A percentile compares a stretch with the other conserved stretches of the same genome.
Evolutionary conservation across 1,139 yeast species (phyloP).

Genomic region (Saccharomyces hybrid): DNA sequence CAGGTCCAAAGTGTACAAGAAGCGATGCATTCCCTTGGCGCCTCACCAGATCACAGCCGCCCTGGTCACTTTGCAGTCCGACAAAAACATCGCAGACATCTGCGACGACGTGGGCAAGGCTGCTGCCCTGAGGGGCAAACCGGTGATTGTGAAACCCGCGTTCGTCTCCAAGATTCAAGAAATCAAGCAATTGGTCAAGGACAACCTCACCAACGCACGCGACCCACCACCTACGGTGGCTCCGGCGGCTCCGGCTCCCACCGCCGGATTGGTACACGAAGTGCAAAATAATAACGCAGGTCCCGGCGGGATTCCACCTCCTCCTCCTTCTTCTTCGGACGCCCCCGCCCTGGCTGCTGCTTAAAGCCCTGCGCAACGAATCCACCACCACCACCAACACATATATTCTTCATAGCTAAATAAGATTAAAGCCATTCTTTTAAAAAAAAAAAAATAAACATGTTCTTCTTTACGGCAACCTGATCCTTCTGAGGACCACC

Average conservation of each 20-base stretch:
- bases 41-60: constrained; percentile 39
- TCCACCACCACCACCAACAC: neutral
- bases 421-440: neutral
- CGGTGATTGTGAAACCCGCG: constrained; percentile 37
- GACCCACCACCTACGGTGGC: constrained; percentile 2
- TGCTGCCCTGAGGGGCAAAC: neutral
- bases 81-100: constrained; percentile 39
- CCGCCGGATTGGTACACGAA: neutral
- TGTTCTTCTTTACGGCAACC: neutral
- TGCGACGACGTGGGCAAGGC: constrained; percentile 30
- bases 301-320: neutral
- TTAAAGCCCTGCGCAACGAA: neutral
- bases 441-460: neutral
- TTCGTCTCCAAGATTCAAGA: constrained; percentile 37
- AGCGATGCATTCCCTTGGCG: constrained; percentile 26
- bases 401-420: neutral
- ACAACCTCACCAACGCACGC: constrained; percentile 2
- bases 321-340: neutral
- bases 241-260: constrained; percentile 3
- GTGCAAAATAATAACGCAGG: neutral
- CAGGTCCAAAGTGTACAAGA: constrained; percentile 31
- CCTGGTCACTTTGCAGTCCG: constrained; percentile 43
- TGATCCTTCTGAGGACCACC: neutral
- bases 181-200: constrained; percentile 34
- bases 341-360: neutral